Base-by-base conservation (phyloP, 140 eudicot genomes). In the Erigeron philadelphicus region DNA sequence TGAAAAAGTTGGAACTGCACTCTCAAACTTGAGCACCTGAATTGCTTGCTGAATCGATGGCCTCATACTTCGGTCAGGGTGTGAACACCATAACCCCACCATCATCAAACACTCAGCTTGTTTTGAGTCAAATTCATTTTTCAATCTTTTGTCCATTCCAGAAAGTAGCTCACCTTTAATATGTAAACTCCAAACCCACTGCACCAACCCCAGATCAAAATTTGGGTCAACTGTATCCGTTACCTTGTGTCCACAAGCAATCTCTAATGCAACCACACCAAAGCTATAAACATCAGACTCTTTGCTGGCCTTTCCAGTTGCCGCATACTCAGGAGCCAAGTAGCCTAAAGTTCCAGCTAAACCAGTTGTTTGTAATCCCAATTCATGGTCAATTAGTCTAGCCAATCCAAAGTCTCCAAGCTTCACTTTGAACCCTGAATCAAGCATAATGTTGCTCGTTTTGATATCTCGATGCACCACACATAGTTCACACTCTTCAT, bases 341-440 rank as follows among this genome's bases (percentile, higher is more conserved):
- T 80, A 75, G 50, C 84, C 84, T 1, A 42, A 11, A 8, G 77
- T 75, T 18, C 72, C 81, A 0, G 72, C 75, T 57, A 80, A 21
- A 19, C 17, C 58, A 13, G 75, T 66, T 50, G 84, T 71, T 75
- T 80, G 73, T 23, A 70, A 10, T 11, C 74, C 81, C 45, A 45
- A 58, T 3, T 71, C 75, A 54, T 72, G 84, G 45, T 80, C 79
- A 13, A 72, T 63, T 12, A 71, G 71, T 60, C 74, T 52, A 42
- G 81, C 81, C 23, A 76, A 64, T 2, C 81, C 79, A 52, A 80
- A 80, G 53, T 80, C 79, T 11, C 81, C 84, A 7, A 80, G 72
- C 66, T 72, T 76, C 44, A 67, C 64, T 49, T 72, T 80, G 40
- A 76, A 80, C 7, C 23, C 74, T 0, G 73, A 80, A 55, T 76